Percentiles rank a stretch among this genome's conserved stretches.
These are phyloP conservation scores for Penicillium angulare DNA, from an alignment of 495 filamentous ascomycete species.

Conservation along the genomic window DNA sequence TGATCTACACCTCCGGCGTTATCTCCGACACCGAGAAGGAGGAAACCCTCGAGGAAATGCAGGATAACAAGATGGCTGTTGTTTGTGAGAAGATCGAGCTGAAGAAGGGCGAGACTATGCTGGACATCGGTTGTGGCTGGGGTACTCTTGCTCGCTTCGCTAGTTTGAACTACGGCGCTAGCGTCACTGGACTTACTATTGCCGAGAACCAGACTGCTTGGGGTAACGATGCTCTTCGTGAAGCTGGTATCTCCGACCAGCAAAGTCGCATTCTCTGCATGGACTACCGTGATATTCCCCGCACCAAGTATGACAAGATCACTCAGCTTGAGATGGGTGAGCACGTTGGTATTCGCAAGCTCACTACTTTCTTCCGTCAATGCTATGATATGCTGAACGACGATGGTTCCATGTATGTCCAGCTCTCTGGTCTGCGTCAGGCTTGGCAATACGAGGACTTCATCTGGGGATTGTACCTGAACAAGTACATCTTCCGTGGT, in stretches of 20 bases:
- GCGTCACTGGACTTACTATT: constrained; percentile 76
- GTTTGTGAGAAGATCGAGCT: constrained; percentile 85
- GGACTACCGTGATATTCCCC: constrained; percentile 77
- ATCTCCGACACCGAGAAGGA: constrained; percentile 73
- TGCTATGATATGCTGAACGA: constrained; percentile 84
- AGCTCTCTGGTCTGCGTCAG: constrained; percentile 80
- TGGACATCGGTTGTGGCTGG: constrained; percentile 89
- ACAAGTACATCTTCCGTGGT: constrained; percentile 89
- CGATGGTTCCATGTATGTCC: constrained; percentile 79
- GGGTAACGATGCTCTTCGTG: constrained; percentile 60
- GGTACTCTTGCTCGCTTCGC: constrained; percentile 81
- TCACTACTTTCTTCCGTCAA: constrained; percentile 65
- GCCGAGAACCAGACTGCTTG: constrained; percentile 79
- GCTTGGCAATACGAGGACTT: constrained; percentile 87
- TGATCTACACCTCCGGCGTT: constrained; percentile 86
- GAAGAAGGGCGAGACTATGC: constrained; percentile 65
- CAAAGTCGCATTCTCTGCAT: constrained; percentile 62
- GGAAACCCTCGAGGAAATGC: constrained; percentile 78
- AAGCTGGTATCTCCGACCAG: constrained; percentile 51
- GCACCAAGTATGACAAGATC: constrained; percentile 74
- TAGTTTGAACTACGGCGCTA: constrained; percentile 72
- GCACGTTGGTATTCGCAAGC: constrained; percentile 80
- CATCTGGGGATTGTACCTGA: constrained; percentile 88
- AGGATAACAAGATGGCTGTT: constrained; percentile 84
- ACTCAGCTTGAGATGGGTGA: constrained; percentile 89